Evolutionary conservation across 2,329 filamentous ascomycete genomes (phyloP).

Genomic region (Stachybotrys chlorohalonatus): DNA sequence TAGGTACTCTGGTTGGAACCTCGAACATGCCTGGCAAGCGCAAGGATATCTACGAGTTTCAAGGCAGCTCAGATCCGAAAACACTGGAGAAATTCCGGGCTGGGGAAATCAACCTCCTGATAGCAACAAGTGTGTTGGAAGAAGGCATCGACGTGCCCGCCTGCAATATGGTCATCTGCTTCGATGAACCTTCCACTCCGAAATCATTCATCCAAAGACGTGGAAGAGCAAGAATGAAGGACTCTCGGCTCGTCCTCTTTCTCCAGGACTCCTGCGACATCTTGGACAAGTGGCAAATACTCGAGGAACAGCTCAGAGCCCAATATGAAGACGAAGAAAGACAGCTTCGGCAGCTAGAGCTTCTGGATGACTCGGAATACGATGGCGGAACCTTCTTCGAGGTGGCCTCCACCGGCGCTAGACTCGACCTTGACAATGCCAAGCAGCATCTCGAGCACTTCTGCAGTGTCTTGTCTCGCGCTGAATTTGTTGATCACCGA

Average conservation of each 20-base stretch:
- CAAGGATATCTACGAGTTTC: slow-evolving; percentile 30
- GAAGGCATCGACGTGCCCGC: slow-evolving; percentile 60
- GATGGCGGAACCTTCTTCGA: slow-evolving; percentile 17
- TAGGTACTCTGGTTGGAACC: slow-evolving; percentile 48
- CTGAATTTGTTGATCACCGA: slow-evolving; percentile 51
- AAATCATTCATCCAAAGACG: slow-evolving; percentile 52
- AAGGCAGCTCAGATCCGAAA: slow-evolving; percentile 19
- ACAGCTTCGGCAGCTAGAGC: slow-evolving; percentile 31
- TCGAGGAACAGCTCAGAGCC: slow-evolving; percentile 66
- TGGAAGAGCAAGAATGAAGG: slow-evolving; percentile 40
- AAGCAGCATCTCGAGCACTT: slow-evolving; percentile 75
- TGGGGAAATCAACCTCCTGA: slow-evolving; percentile 46
- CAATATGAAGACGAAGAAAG: slow-evolving; percentile 59
- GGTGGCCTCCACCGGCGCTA: slow-evolving; percentile 43
- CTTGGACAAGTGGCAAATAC: slow-evolving; percentile 45
- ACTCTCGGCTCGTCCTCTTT: slow-evolving; percentile 42
- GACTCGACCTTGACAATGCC: slow-evolving; percentile 65
- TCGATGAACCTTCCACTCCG: slow-evolving; percentile 38
- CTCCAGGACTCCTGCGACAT: slow-evolving; percentile 18
- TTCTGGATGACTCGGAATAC: slow-evolving; percentile 35
- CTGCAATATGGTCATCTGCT: slow-evolving; percentile 54
- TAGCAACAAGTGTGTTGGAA: slow-evolving; percentile 56
- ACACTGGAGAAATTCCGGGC: slow-evolving; percentile 39
- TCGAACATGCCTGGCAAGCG: slow-evolving; percentile 27
- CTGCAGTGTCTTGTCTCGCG: slow-evolving; percentile 51